Conservation (phyloP, 306 rosid species). For the Prunus padus region DNA sequence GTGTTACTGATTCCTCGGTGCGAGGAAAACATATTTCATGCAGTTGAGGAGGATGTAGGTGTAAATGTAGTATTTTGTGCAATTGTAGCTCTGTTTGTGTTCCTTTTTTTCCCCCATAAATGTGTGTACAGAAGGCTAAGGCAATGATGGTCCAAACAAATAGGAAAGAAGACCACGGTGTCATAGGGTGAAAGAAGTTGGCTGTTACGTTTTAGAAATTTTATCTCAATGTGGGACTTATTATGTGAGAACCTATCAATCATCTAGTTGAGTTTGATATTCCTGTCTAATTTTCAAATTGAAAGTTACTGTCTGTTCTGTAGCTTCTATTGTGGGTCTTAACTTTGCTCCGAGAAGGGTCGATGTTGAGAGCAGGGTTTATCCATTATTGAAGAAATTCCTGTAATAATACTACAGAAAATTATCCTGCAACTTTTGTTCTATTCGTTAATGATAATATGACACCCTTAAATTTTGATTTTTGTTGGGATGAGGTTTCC, state of each 20-base stretch:
- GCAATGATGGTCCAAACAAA: slow-evolving; percentile 8
- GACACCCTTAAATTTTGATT: neutral
- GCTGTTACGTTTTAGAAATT: neutral
- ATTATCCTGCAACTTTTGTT: neutral
- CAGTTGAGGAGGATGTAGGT: slow-evolving; percentile 32
- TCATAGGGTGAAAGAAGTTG: neutral
- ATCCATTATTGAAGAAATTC: neutral
- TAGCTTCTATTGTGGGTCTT: neutral
- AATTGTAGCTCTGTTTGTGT: slow-evolving; percentile 21
- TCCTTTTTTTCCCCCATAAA: neutral
- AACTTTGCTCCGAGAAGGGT: neutral
- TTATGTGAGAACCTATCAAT: neutral
- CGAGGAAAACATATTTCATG: slow-evolving; percentile 5
- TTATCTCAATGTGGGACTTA: neutral
- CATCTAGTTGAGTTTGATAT: neutral
- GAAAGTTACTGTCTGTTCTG: neutral
- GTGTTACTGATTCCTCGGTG: slow-evolving; percentile 6
- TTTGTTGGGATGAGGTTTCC: too few species aligned
- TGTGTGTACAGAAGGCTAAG: slow-evolving; percentile 43
- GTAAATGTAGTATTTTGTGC: slow-evolving; percentile 44
- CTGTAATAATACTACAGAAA: neutral
- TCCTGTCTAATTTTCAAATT: neutral
- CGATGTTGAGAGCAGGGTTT: neutral
- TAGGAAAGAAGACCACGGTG: slow-evolving; percentile 22
- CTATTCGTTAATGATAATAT: too few species aligned